phyloP scores from a whole-genome alignment of 2,329 filamentous ascomycete species.

The Phialocephala sp. region DNA sequence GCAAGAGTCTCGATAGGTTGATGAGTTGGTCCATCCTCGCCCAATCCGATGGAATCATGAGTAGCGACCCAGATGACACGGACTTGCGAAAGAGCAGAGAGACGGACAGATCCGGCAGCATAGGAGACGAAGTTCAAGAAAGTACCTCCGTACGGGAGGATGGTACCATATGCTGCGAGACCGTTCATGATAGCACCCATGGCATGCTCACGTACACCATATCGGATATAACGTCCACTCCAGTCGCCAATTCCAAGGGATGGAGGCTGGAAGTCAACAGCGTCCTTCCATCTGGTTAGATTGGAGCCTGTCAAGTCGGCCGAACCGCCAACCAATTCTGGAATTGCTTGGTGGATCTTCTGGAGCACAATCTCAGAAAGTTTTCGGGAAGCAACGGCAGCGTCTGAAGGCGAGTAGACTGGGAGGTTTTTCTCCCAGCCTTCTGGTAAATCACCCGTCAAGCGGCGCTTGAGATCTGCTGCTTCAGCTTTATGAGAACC shows the following conservation, averaged over 20 bases:
- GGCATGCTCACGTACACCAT: slow-evolving; percentile 89
- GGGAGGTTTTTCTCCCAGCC: slow-evolving; percentile 96
- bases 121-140: slow-evolving; percentile 99
- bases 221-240: slow-evolving; percentile 88
- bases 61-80: slow-evolving; percentile 96
- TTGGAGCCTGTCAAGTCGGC: slow-evolving; percentile 98
- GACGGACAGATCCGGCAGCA: slow-evolving; percentile 90
- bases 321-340: slow-evolving; percentile 93
- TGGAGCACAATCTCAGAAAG: slow-evolving; percentile 92
- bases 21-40: slow-evolving; percentile 97
- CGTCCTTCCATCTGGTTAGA: slow-evolving; percentile 97
- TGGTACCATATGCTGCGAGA: slow-evolving; percentile 90
- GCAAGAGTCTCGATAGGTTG: slow-evolving; percentile 98
- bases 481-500: slow-evolving; percentile 78
- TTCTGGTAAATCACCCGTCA: slow-evolving; percentile 83
- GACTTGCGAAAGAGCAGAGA: slow-evolving; percentile 89
- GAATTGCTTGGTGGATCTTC: slow-evolving; percentile 82
- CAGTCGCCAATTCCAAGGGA: slow-evolving; percentile 86
- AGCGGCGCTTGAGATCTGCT: slow-evolving; percentile 81
- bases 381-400: slow-evolving; percentile 91
- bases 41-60: slow-evolving; percentile 98
- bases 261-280: slow-evolving; percentile 96
- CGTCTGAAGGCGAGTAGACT: slow-evolving; percentile 84
- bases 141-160: slow-evolving; percentile 92
- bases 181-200: slow-evolving; percentile 97